Evolutionary conservation across 2,329 filamentous ascomycete genomes (phyloP), one percentile per base, ranked within the genome.

Genomic region (Fusarium longipes): DNA sequence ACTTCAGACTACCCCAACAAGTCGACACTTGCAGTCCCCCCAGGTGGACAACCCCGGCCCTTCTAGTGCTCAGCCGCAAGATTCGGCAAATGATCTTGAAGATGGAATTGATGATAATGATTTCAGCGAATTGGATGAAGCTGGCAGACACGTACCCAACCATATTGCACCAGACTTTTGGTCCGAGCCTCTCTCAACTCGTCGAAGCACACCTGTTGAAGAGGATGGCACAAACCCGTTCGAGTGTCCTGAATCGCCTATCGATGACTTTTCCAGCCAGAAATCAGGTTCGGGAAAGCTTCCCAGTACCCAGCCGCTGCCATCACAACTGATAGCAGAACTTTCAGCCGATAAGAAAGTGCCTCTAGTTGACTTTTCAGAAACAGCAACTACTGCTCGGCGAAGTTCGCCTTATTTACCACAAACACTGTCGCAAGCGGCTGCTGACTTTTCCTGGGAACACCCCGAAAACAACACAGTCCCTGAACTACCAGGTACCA

Each of bases 1-100:
- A 51, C 70, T 79, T 4, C 76, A 79, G 8, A 77, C 75, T 3
- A 77, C 77, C 8, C 75, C 77, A 7, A 78, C 73, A 1, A 72
- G 65, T n/a, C 73, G 57, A 11, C 66, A 71, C 43, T 47, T 70
- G 9, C 64, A 70, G 43, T 70, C 70, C 38, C 65, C 57, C 4
- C 42, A 36, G 38, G 51, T 20, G 20, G 42, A 50, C 22, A 43
- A 29, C 11, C 17, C 8, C 6, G 18, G 48, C 25, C 44, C 27
- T 14, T 22, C 27, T 24, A 42, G 40, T n/a, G 24, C 51, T 18
- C 50, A 53, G 20, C 35, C 54, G 6, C 40, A 18, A 20, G 9
- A 17, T 12, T 52, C 44, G 18, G 12, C 25, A 11, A 53, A 69
- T 22, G 67, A 67, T 7, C 70, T 70, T 29, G 70, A 76, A 5